These are phyloP conservation scores for Thermothielavioides terrestris DNA, from an alignment of 495 filamentous ascomycete genomes.

Conservation along the genomic window DNA sequence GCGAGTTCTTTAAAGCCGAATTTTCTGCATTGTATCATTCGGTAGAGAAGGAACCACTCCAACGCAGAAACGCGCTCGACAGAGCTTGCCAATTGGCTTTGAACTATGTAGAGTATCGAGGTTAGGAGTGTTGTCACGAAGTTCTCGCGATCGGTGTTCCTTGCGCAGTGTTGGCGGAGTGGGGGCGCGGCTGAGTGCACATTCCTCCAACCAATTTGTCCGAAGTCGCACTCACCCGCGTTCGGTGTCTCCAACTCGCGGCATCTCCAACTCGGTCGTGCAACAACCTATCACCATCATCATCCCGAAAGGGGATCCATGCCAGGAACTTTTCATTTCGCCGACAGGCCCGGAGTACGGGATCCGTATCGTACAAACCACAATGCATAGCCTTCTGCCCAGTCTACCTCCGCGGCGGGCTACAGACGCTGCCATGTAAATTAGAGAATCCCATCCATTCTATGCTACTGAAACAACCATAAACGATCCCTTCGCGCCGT, in stretches of 20 bases:
- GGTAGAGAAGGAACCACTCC: too few species aligned
- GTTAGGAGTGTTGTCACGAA: too few species aligned
- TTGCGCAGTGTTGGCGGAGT: too few species aligned
- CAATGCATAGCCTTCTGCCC: conserved; percentile 18
- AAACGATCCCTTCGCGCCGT: conserved; percentile 22
- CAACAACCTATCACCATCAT: neutral
- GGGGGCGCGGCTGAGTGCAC: too few species aligned
- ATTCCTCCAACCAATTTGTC: too few species aligned
- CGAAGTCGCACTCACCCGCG: neutral
- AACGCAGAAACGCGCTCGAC: too few species aligned
- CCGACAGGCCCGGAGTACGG: conserved; percentile 14
- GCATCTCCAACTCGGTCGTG: neutral
- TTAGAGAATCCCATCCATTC: conserved; percentile 25
- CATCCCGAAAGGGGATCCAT: neutral
- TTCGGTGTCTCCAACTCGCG: neutral
- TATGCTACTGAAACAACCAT: conserved; percentile 27
- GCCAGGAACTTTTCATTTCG: conserved; percentile 3
- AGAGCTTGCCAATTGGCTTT: too few species aligned
- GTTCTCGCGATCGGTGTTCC: too few species aligned
- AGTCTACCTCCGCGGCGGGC: conserved; percentile 4
- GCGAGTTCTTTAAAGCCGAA: too few species aligned
- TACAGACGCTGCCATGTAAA: conserved; percentile 13
- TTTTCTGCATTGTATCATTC: too few species aligned
- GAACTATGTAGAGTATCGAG: too few species aligned
- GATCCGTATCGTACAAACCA: conserved; percentile 22